Evolutionary conservation across 441 rosid species (phyloP).

Genomic region (Brassica hybrid): DNA sequence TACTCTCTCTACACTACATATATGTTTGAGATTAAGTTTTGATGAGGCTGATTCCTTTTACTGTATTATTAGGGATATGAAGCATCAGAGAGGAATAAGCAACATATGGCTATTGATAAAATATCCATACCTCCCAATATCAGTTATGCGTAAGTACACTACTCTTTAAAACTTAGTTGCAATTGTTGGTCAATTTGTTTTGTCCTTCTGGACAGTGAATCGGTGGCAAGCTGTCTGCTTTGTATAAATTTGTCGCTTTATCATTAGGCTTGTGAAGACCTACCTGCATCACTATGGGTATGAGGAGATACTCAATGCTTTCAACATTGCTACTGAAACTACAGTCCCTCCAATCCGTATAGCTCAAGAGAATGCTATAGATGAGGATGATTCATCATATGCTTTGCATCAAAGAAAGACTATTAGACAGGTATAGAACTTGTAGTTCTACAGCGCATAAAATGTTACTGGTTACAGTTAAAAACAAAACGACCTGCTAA

Average conservation of each 20-base stretch:
- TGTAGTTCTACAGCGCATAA: neutral
- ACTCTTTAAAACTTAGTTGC: neutral
- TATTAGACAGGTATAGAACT: conserved; percentile 74
- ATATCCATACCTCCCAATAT: conserved; percentile 64
- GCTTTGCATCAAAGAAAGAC: conserved; percentile 79
- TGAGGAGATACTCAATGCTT: conserved; percentile 86
- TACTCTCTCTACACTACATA: neutral
- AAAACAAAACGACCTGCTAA: neutral
- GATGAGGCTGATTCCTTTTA: conserved; percentile 1
- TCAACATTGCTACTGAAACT: conserved; percentile 79
- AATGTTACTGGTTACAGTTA: conserved; percentile 13
- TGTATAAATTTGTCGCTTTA: conserved; percentile 14
- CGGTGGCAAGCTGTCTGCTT: conserved; percentile 20
- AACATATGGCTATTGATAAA: conserved; percentile 62
- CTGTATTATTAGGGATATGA: conserved; percentile 66
- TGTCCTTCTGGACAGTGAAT: neutral
- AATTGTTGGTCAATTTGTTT: neutral
- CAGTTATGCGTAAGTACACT: conserved; percentile 66
- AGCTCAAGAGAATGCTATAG: conserved; percentile 66
- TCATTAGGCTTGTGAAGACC: conserved; percentile 81
- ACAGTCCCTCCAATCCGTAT: conserved; percentile 69
- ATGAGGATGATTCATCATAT: conserved; percentile 63
- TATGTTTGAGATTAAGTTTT: conserved; percentile 17
- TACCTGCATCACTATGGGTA: conserved; percentile 93
- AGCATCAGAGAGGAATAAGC: conserved; percentile 77